Evolutionary conservation across 2,329 filamentous ascomycete species (phyloP).

Genomic region (Colletotrichum sp.): DNA sequence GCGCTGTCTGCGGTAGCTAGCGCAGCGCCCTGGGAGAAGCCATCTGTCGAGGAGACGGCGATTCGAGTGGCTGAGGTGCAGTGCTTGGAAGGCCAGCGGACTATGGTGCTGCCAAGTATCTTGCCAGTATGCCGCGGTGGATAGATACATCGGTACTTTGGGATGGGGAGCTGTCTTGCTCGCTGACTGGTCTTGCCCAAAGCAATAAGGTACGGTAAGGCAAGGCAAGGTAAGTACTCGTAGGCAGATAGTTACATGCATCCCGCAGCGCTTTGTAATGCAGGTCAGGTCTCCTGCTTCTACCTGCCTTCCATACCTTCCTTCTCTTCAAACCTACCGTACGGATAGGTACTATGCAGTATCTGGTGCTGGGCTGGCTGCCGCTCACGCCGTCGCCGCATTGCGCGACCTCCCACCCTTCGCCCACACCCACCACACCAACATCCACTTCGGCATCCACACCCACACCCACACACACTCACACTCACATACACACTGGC

Average conservation of each 20-base stretch:
- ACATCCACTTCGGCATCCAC: background rate
- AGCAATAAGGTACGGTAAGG: background rate
- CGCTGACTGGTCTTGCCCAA: background rate
- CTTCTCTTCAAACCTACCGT: background rate
- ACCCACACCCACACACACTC: background rate
- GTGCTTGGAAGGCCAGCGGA: background rate
- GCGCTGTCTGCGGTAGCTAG: background rate
- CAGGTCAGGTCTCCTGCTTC: background rate
- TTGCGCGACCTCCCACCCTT: conserved; percentile 18
- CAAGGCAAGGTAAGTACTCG: background rate
- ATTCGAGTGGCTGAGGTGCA: background rate
- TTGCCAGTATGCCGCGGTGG: background rate
- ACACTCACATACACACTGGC: background rate
- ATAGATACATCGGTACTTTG: background rate
- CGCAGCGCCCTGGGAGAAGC: background rate
- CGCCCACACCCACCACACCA: background rate
- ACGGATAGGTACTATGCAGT: background rate
- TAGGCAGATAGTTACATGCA: background rate
- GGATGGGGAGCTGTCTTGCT: background rate
- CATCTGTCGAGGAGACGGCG: background rate
- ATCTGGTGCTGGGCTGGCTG: background rate
- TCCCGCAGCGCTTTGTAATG: background rate
- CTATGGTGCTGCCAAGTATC: background rate
- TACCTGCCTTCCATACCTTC: background rate
- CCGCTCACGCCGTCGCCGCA: conserved; percentile 19